Base-by-base conservation (phyloP, 148 eudicot genomes). In the Cornus florida region DNA sequence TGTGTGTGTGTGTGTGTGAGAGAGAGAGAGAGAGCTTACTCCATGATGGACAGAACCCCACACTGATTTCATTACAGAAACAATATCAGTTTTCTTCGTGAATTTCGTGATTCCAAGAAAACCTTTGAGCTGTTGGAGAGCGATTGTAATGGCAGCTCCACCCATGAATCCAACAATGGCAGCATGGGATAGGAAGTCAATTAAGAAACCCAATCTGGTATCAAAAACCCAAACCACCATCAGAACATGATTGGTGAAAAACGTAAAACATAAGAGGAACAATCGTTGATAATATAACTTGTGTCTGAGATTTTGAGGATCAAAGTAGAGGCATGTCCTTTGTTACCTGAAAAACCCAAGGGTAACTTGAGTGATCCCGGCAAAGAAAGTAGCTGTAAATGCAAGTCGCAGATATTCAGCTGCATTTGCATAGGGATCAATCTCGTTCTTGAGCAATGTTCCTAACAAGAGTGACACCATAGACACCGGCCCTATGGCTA, bases 401-500 rank as follows among this genome's bases (percentile, higher is more conserved):
- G 87, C 91, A 22, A 92, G 90, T 72, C 88, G 83, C 22, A 79
- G 81, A 65, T 92, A 92, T 56, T 82, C 94, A 3, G 35, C 57
- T 0, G 88, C 70, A 80, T 92, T 80, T 59, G 60, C 75, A 24
- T 69, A 59, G 39, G 92, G 93, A 81, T 92, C 94, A 13, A 91
- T 74, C 82, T 89, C 90, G 17, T 75, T 75, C 75, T 84, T 87
- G 67, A 92, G 82, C 41, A 91, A 76, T 43, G 92, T 86, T 13
- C 91, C 89, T 10, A 93, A 70, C 66, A 93, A 80, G 5, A 93
- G 88, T 38, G 94, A 93, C 23, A 91, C 94, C 32, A 93, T 93
- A 57, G 97, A 92, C 46, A 92, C 97, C 0, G 97, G 97, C 68
- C 97, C 97, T 32, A 92, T 92, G 43, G 97, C 97, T n/a, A 92